A percentile compares a stretch with the other conserved stretches of the same genome.
Conservation (phyloP, 2,329 filamentous ascomycete genomes). For the Penicillium aurantiogriseum region DNA sequence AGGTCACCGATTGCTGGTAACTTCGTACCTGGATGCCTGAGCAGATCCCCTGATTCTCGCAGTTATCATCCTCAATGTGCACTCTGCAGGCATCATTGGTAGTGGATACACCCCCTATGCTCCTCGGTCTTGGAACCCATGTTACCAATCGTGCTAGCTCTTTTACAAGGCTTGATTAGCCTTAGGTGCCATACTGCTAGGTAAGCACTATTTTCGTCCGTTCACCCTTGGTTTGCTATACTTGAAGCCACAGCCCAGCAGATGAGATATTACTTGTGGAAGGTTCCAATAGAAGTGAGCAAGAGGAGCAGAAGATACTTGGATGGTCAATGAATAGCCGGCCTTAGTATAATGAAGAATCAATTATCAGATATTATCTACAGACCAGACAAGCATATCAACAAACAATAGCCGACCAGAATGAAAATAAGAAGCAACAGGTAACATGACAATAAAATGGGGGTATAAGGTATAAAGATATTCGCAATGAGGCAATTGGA, state of each 20-base stretch:
- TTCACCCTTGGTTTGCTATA: background rate
- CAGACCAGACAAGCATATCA: background rate
- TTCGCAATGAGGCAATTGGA: background rate
- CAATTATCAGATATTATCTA: background rate
- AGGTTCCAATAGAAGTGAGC: background rate
- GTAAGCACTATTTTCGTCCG: background rate
- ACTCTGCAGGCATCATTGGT: background rate
- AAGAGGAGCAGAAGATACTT: background rate
- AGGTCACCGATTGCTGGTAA: background rate
- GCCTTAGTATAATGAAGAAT: background rate
- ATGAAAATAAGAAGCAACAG: background rate
- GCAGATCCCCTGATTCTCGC: no score
- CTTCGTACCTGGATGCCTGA: background rate
- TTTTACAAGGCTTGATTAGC: background rate
- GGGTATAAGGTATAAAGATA: constrained; percentile 9
- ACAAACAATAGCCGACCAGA: background rate
- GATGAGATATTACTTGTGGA: background rate
- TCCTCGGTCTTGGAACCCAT: background rate
- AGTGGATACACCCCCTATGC: background rate
- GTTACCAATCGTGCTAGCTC: background rate
- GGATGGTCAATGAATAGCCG: background rate
- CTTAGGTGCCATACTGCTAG: constrained; percentile 13
- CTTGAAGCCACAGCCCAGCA: background rate
- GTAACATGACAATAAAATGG: constrained; percentile 2
- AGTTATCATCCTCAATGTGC: background rate